Evolutionary conservation across 768 basidiomycete species (phyloP).

Genomic region (Boletus barrowsii): DNA sequence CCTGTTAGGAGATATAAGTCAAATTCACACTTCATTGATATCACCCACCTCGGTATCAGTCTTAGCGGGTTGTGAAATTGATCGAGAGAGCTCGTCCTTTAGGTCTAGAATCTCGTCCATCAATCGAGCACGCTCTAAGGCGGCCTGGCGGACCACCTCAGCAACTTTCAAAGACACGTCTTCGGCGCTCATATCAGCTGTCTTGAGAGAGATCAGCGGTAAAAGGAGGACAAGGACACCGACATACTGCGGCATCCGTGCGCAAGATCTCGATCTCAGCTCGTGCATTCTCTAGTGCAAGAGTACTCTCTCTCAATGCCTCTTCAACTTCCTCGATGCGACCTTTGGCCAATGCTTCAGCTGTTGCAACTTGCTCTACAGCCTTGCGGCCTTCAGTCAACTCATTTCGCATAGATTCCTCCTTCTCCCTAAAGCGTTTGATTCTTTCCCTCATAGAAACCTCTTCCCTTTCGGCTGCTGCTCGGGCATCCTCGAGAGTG

Average conservation of each 20-base stretch:
- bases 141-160: constrained; percentile 46
- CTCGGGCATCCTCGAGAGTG: constrained; percentile 72
- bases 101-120: constrained; percentile 56
- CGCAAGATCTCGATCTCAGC: constrained; percentile 84
- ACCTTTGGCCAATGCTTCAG: constrained; percentile 57
- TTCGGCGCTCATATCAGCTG: constrained; percentile 49
- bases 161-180: constrained; percentile 45
- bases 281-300: constrained; percentile 83
- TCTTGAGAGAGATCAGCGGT: constrained; percentile 19
- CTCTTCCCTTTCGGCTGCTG: constrained; percentile 74
- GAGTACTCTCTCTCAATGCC: constrained; percentile 82
- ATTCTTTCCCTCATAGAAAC: constrained; percentile 56
- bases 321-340: constrained; percentile 86
- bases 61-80: constrained; percentile 18
- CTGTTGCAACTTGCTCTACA: constrained; percentile 57
- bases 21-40: not conserved
- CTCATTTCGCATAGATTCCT: constrained; percentile 69
- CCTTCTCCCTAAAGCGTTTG: constrained; percentile 68
- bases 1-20: constrained; percentile 16
- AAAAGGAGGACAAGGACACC: not conserved
- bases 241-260: constrained; percentile 69
- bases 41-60: constrained; percentile 22
- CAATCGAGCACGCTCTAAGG: constrained; percentile 50
- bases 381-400: constrained; percentile 62
- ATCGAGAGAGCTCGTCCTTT: constrained; percentile 40